phyloP scores from a whole-genome alignment of 257 asterid genomes.

The Solanum acaule region DNA sequence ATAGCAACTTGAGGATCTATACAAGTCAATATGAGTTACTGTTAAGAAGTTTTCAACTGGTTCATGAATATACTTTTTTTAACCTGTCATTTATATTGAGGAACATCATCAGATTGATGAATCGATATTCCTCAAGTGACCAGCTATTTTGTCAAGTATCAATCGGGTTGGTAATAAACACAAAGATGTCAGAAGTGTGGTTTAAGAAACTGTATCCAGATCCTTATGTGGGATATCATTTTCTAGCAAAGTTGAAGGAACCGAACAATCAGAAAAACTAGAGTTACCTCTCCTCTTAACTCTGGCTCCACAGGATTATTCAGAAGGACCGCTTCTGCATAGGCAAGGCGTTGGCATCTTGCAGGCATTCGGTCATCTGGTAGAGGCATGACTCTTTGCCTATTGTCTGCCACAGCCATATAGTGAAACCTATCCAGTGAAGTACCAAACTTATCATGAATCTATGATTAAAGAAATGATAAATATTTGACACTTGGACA shows the following conservation, averaged over 20 bases:
- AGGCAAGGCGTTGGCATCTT: conserved; percentile 53
- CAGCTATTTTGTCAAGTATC: neutral
- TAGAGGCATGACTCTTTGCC: conserved; percentile 62
- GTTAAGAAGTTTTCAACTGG: neutral
- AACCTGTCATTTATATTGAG: neutral
- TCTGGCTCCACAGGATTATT: conserved; percentile 58
- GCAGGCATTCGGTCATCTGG: conserved; percentile 67
- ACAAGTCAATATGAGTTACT: neutral
- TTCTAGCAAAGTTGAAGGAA: neutral
- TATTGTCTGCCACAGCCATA: conserved; percentile 69
- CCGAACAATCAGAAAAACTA: neutral
- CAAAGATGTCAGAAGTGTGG: neutral
- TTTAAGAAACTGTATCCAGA: neutral
- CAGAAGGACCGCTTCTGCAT: conserved; percentile 74
- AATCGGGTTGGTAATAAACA: neutral
- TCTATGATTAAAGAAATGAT: neutral
- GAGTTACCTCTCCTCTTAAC: conserved; percentile 57
- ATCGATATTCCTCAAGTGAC: neutral
- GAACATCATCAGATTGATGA: neutral
- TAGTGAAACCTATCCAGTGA: conserved; percentile 48
- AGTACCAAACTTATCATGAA: neutral
- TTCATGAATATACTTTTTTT: neutral
- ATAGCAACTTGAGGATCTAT: neutral
- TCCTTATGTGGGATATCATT: neutral
- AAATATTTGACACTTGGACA: neutral